Percentiles rank a stretch among this genome's conserved stretches.
phyloP scores from a whole-genome alignment of 306 rosid genomes.

The Benincasa hispida region DNA sequence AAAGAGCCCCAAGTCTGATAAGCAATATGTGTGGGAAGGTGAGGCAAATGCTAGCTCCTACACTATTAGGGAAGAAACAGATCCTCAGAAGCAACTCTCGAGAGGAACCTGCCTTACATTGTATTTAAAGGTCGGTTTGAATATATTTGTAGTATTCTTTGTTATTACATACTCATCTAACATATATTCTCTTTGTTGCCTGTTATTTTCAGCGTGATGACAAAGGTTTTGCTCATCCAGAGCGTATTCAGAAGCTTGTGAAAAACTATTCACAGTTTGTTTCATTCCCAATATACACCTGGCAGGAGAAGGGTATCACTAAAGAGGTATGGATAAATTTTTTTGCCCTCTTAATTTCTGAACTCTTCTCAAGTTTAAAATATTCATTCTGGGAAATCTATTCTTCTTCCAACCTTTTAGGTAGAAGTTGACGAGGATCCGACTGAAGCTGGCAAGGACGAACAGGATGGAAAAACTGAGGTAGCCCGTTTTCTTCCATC shows the following conservation, averaged over 20 bases:
- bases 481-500: constrained; percentile 19
- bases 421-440: constrained; percentile 90
- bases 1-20: constrained; percentile 80
- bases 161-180: background rate
- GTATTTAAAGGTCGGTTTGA: constrained; percentile 51
- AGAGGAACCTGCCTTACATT: constrained; percentile 87
- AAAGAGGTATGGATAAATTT: constrained; percentile 43
- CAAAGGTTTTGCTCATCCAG: constrained; percentile 88
- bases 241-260: constrained; percentile 72
- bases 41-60: constrained; percentile 95
- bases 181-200: background rate
- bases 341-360: background rate
- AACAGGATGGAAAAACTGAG: constrained; percentile 61
- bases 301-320: constrained; percentile 92
- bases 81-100: constrained; percentile 64
- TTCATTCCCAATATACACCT: constrained; percentile 84
- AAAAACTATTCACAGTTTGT: constrained; percentile 91
- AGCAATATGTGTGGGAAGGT: constrained; percentile 93
- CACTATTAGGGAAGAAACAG: constrained; percentile 75
- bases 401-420: constrained; percentile 21
- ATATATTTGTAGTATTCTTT: background rate
- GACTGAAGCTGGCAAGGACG: constrained; percentile 50
- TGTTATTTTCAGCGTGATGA: constrained; percentile 52
- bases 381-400: background rate
- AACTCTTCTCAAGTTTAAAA: background rate